Evolutionary conservation across 108 stramenopile genomes (phyloP).

Genomic region (Epithemia pelagica): DNA sequence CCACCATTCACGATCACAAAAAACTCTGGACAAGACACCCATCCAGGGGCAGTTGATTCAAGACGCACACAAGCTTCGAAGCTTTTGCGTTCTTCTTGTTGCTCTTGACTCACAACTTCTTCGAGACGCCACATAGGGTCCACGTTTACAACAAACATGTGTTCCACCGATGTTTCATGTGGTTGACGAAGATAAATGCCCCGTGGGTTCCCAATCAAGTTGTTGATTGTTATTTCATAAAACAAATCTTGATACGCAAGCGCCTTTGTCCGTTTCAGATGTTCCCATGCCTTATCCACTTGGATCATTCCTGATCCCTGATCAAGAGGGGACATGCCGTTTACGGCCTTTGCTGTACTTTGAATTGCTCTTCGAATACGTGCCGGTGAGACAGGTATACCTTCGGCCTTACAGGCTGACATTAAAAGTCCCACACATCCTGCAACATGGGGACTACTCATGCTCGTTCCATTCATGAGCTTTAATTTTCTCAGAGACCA

Average conservation of each 20-base stretch:
- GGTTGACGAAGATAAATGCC: conserved; percentile 77
- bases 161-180: conserved; percentile 27
- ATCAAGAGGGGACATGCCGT: not conserved
- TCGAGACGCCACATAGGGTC: conserved; percentile 42
- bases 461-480: conserved; percentile 88
- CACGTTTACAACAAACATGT: conserved; percentile 35
- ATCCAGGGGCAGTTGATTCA: conserved; percentile 26
- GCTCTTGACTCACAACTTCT: conserved; percentile 31
- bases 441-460: conserved; percentile 68
- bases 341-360: conserved; percentile 46
- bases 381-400: conserved; percentile 39
- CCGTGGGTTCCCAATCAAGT: conserved; percentile 28
- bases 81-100: conserved; percentile 21
- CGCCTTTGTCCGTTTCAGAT: conserved; percentile 17
- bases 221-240: conserved; percentile 34
- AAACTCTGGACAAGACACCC: conserved; percentile 40
- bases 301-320: conserved; percentile 74
- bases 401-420: conserved; percentile 59
- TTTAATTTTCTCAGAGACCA: conserved; percentile 69
- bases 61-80: conserved; percentile 54
- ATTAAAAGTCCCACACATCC: conserved; percentile 81
- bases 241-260: conserved; percentile 24
- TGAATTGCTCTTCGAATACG: conserved; percentile 62
- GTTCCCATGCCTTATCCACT: conserved; percentile 51
- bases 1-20: conserved; percentile 54